Evolutionary conservation across 129 eudicot species (phyloP), one percentile per base, ranked within the genome.

Genomic region (Lonicera japonica): DNA sequence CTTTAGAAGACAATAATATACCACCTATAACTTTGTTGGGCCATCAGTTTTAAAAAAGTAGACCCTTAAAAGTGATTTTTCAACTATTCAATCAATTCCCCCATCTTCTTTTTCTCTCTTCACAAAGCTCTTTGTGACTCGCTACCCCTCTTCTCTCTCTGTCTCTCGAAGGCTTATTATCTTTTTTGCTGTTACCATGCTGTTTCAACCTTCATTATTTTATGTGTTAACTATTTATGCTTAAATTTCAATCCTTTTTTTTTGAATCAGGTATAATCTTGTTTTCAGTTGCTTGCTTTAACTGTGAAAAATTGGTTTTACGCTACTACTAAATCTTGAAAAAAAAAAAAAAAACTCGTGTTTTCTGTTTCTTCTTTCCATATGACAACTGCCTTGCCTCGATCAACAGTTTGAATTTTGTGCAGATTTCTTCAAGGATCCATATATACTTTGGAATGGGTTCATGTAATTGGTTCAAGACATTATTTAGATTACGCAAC

Each of bases 381-480:
- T 29, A 1, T 64, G 24, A 24, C 45, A 11, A 12, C n/a, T 17
- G 21, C 22, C 53, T 53, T n/a, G n/a, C n/a, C n/a, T n/a, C n/a
- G n/a, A n/a, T n/a, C n/a, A n/a, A n/a, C n/a, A n/a, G n/a, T n/a
- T n/a, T 10, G 50, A 43, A 43, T 43, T 43, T 43, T 43, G 16
- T 43, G 13, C 50, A 60, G 60, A 4, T 10, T 55, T 24, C 63
- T 13, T 36, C 45, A 19, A 40, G 16, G 11, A 11, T 43, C 36
- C 36, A 29, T 43, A 14, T 43, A 43, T 14, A 14, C 2, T 43
- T 43, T 14, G 50, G 59, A 63, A 77, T 77, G 82, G 75, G 78
- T 46, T 56, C 60, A 56, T 67, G 87, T 62, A 71, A 63, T 63
- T 79, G 89, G 79, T 60, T 83, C 25, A 79, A 79, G 75, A 61